A percentile compares a stretch with the other conserved stretches of the same genome.
Conservation (phyloP, 1,284 basidiomycete species). For the Kalmanozyma brasiliensis region DNA sequence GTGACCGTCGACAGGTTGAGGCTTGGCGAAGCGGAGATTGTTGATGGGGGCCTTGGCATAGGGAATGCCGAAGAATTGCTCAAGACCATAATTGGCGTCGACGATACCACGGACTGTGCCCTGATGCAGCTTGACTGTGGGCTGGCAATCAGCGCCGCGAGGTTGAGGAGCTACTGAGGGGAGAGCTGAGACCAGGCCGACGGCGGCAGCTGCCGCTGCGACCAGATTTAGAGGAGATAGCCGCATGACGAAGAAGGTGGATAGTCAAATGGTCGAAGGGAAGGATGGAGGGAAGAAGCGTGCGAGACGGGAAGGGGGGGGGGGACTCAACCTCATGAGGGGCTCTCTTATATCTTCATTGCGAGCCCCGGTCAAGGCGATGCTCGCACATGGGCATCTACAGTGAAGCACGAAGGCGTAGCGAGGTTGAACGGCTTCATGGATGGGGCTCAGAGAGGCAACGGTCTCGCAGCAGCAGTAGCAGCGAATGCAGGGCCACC, state of each 20-base stretch:
- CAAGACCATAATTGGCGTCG: conserved; percentile 20
- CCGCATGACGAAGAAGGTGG: conserved; percentile 1
- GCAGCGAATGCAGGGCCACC: too few relatives aligned
- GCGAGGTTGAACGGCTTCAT: too few relatives aligned
- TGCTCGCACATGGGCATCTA: too few relatives aligned
- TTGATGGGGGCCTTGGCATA: conserved; percentile 42
- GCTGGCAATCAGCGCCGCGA: neutral
- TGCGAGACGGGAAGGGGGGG: too few relatives aligned
- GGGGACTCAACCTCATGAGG: too few relatives aligned
- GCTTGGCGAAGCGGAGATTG: conserved; percentile 41
- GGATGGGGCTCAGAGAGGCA: too few relatives aligned
- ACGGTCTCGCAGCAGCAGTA: too few relatives aligned
- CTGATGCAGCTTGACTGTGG: conserved; percentile 25
- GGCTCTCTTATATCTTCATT: conserved; percentile 14
- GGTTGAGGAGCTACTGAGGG: conserved; percentile 5
- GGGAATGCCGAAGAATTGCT: conserved; percentile 50
- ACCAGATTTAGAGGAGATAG: conserved; percentile 4
- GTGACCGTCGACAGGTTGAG: conserved; percentile 18
- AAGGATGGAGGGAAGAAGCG: neutral
- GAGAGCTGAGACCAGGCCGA: conserved; percentile 12
- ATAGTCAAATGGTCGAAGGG: too few relatives aligned
- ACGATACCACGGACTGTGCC: conserved; percentile 28
- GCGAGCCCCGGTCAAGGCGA: too few relatives aligned
- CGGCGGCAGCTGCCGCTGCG: conserved; percentile 4
- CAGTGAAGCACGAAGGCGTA: too few relatives aligned